Evolutionary conservation across 2,329 filamentous ascomycete genomes (phyloP).

Genomic region (Zopfia rhizophila): DNA sequence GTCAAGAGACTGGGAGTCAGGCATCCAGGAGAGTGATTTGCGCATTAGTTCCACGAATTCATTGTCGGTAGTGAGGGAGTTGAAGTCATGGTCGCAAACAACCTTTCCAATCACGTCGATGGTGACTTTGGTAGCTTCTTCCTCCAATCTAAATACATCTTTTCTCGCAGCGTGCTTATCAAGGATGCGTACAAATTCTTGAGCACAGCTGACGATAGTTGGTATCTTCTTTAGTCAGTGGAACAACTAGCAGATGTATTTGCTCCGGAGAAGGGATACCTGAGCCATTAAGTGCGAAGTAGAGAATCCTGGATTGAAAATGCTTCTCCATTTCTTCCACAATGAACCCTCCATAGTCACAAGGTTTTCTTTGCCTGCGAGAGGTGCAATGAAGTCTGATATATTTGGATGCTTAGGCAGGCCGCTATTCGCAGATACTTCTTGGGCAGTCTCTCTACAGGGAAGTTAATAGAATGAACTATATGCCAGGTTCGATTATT

Average conservation of each 20-base stretch:
- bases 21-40: conserved; percentile 47
- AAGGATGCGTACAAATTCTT: conserved; percentile 48
- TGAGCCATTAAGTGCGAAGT: conserved; percentile 52
- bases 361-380: conserved; percentile 52
- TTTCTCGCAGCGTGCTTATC: conserved; percentile 45
- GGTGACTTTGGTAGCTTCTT: conserved; percentile 51
- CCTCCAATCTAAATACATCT: conserved; percentile 54
- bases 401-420: conserved; percentile 47
- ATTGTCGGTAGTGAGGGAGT: conserved; percentile 47
- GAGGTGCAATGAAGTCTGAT: conserved; percentile 41
- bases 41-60: conserved; percentile 51
- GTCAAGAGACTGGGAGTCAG: conserved; percentile 43
- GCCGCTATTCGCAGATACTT: conserved; percentile 44
- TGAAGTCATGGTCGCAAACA: conserved; percentile 50
- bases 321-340: conserved; percentile 57
- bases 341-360: conserved; percentile 48
- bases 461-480: background rate
- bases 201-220: conserved; percentile 47
- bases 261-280: no score
- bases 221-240: conserved; percentile 28
- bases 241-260: background rate
- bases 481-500: conserved; percentile 1
- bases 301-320: conserved; percentile 57
- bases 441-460: conserved; percentile 36
- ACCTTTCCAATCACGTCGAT: conserved; percentile 57